Evolutionary conservation across 192 early-diverging fungal genomes (phyloP), one percentile per base, ranked within the genome.

Genomic region (Entomortierella parvispora): DNA sequence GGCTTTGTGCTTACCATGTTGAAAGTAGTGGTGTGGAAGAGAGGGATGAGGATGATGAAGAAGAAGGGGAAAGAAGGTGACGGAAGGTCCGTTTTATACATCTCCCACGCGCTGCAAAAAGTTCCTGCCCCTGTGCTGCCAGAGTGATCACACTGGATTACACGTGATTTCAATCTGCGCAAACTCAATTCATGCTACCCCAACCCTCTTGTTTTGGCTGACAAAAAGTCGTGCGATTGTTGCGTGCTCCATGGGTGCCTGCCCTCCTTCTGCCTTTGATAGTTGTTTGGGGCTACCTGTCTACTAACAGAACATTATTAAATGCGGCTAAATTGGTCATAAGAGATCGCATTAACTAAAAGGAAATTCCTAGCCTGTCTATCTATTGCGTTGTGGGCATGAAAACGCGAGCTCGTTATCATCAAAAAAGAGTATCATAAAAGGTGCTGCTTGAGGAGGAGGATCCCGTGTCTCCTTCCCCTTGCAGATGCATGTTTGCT

Each of bases 1-100:
- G n/a, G n/a, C n/a, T n/a, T n/a, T n/a, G n/a, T n/a, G 56, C 66
- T 72, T 63, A 70, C 54, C 61, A 58, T 66, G 58, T 48, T 75
- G 37, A 17, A 49, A 32, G 12, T 15, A 31, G 46, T 43, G n/a
- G 43, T 29, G 64, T 47, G 54, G 28, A 43, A 34, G 26, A 34
- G 20, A 37, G 37, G 48, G 53, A 65, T 51, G 53, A 55, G 58
- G 65, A 49, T 28, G 65, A 71, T 31, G 58, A 48, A 31, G 32
- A 53, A 23, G 18, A 29, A 65, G 31, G 28, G 23, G 42, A 54
- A 58, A 43, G 47, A 60, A 51, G 47, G 48, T 26, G 44, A 68
- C 20, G 15, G 17, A 50, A 40, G 56, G 8, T 32, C 12, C 34
- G 18, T 18, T 10, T 44, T 52, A 51, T 40, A 42, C 42, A 25